phyloP scores from a whole-genome alignment of 768 basidiomycete species.

The Xerocomellus chrysenteron region DNA sequence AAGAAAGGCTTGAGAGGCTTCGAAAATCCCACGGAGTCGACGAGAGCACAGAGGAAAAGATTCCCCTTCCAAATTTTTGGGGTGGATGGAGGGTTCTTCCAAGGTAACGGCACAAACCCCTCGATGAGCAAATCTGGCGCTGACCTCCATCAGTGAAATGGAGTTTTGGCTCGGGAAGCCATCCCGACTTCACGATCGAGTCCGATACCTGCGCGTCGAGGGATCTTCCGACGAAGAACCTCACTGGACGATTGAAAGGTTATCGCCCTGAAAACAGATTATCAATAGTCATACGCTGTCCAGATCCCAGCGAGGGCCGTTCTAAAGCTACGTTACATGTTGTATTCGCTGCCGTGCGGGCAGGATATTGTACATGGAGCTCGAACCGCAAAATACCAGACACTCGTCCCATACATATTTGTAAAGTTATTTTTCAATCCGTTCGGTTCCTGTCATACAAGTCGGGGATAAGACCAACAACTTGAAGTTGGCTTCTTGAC shows the following conservation, averaged over 20 bases:
- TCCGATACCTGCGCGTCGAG: slow-evolving; percentile 65
- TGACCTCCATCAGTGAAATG: slow-evolving; percentile 63
- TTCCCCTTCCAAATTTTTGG: slow-evolving; percentile 90
- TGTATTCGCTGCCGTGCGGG: neutral
- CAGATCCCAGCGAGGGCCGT: neutral
- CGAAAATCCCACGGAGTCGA: slow-evolving; percentile 56
- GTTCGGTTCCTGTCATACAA: neutral
- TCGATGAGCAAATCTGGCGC: neutral
- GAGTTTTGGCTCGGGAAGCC: slow-evolving; percentile 98
- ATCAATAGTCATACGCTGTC: neutral
- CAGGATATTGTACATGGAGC: neutral
- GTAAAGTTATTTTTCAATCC: neutral
- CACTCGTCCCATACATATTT: neutral
- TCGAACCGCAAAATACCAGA: slow-evolving; percentile 14
- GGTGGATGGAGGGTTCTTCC: slow-evolving; percentile 97
- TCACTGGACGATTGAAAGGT: slow-evolving; percentile 75
- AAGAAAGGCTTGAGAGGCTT: slow-evolving; percentile 55
- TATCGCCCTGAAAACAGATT: slow-evolving; percentile 57
- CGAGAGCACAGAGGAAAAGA: slow-evolving; percentile 39
- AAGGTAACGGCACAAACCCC: slow-evolving; percentile 42
- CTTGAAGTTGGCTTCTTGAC: neutral
- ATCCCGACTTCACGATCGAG: slow-evolving; percentile 90
- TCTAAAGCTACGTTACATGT: neutral
- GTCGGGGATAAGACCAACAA: neutral
- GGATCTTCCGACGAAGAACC: slow-evolving; percentile 48